Evolutionary conservation across 73 alveolate species (phyloP), one percentile per base, ranked within the genome.

Genomic region (Paramecium pentaurelia): DNA sequence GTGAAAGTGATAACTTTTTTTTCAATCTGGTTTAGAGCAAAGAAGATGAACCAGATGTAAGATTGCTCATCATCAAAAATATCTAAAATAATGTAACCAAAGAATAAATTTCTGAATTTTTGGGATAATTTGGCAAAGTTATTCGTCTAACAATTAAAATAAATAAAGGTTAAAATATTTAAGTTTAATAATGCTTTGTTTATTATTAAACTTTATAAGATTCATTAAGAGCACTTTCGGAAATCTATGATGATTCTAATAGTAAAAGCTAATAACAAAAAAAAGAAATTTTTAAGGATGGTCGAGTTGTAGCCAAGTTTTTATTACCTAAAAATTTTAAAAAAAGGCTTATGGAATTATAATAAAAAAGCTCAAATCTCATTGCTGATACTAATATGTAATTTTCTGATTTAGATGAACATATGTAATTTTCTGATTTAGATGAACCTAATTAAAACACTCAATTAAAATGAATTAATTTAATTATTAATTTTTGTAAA

Each of bases 161-260:
- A 36, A 40, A 77, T 5, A 80, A 80, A 64, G 25, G 25, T 22
- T 58, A 77, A 14, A 80, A 58, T 20, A 45, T 80, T 42, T 42
- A 40, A 4, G 91, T 80, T 10, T 14, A 80, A 80, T 36, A 80
- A 80, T 80, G 91, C n/a, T 80, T 80, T 22, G 91, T 80, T 80
- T 77, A 80, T 25, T 80, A 45, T 25, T 45, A 80, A 49, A 80
- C 91, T 7, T 12, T 45, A 9, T 77, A 80, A 80, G 91, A 80
- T 49, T 80, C 91, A 32, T 45, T 45, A 77, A 80, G 58, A 45
- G 91, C 91, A 3, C 49, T 77, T 44, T 80, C 91, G 20, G 91
- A 80, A 80, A 8, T 80, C 18, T 80, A 80, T 47, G 91, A 80
- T 80, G 91, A 80, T 10, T 0, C 20, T 47, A 80, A 80, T 47